Conservation (phyloP, 2,329 filamentous ascomycete species). For the Neonectria faginata region DNA sequence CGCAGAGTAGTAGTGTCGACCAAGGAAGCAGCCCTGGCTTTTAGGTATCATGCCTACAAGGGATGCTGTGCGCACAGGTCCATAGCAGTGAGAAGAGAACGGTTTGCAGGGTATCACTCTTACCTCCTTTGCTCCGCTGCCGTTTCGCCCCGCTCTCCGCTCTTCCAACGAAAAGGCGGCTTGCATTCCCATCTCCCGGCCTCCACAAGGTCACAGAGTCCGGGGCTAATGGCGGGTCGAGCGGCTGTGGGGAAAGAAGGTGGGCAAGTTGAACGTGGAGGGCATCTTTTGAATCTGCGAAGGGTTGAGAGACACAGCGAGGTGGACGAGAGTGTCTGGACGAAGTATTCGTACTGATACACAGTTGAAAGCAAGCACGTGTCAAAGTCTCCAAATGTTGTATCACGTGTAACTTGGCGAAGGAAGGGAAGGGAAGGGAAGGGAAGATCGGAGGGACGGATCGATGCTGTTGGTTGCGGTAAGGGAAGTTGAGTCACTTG, state of each 20-base stretch:
- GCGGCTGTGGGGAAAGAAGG: slow-evolving; percentile 34
- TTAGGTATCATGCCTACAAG: slow-evolving; percentile 1
- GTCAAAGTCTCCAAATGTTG: background rate
- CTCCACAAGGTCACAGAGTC: slow-evolving; percentile 34
- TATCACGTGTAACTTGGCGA: slow-evolving; percentile 3
- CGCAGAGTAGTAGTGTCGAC: slow-evolving; percentile 1
- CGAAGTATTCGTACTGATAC: background rate
- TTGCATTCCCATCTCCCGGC: slow-evolving; percentile 35
- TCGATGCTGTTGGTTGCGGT: slow-evolving; percentile 8
- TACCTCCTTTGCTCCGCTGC: slow-evolving; percentile 43
- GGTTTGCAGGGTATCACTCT: slow-evolving; percentile 16
- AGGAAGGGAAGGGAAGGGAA: background rate
- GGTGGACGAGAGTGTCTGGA: background rate
- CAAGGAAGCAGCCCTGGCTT: slow-evolving; percentile 2
- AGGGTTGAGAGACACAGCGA: background rate
- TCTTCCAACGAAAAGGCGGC: slow-evolving; percentile 34
- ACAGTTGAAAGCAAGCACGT: too few relatives aligned
- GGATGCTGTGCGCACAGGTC: slow-evolving; percentile 16
- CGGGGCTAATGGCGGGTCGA: slow-evolving; percentile 38
- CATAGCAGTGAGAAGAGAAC: slow-evolving; percentile 18
- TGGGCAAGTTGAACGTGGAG: slow-evolving; percentile 28
- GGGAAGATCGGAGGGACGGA: slow-evolving; percentile 8
- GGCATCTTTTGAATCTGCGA: slow-evolving; percentile 11
- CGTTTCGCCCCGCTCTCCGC: slow-evolving; percentile 33
- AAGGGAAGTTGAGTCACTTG: background rate